These are phyloP conservation scores for Ogataea ganodermae DNA, from an alignment of 805 yeast species.

Conservation along the genomic window DNA sequence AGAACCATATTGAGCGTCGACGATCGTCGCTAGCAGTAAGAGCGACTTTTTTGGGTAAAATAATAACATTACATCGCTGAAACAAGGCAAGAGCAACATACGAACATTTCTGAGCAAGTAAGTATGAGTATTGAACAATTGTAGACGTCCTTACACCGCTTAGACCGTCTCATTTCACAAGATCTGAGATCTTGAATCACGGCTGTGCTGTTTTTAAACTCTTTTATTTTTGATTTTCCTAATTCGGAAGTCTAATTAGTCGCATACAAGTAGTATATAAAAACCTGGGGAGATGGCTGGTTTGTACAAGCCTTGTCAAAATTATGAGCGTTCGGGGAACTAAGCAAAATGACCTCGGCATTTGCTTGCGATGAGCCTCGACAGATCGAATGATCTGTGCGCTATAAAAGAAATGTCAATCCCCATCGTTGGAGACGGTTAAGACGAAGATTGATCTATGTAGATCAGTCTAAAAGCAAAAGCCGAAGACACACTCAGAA, in stretches of 20 bases:
- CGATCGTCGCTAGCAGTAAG: background rate
- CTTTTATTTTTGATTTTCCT: slow-evolving; percentile 19
- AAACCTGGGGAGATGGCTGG: slow-evolving; percentile 20
- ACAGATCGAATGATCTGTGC: background rate
- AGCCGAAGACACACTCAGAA: background rate
- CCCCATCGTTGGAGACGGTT: background rate
- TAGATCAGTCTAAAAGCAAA: background rate
- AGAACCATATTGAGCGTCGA: background rate
- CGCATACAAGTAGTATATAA: slow-evolving; percentile 3
- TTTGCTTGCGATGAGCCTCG: background rate
- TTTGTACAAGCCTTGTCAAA: slow-evolving; percentile 11
- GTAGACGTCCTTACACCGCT: too few relatives aligned
- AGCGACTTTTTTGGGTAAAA: background rate
- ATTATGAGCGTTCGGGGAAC: background rate
- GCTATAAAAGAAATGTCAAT: background rate
- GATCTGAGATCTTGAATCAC: background rate
- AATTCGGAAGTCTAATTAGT: slow-evolving; percentile 16
- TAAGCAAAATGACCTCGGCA: background rate
- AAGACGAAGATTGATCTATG: background rate
- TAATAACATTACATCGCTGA: background rate
- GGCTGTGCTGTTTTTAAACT: background rate
- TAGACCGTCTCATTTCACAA: background rate
- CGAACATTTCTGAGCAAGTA: too few relatives aligned
- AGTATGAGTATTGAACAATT: too few relatives aligned
- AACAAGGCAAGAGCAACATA: background rate